phyloP scores from a whole-genome alignment of 129 eudicot genomes.

The Saussurea involucrata region DNA sequence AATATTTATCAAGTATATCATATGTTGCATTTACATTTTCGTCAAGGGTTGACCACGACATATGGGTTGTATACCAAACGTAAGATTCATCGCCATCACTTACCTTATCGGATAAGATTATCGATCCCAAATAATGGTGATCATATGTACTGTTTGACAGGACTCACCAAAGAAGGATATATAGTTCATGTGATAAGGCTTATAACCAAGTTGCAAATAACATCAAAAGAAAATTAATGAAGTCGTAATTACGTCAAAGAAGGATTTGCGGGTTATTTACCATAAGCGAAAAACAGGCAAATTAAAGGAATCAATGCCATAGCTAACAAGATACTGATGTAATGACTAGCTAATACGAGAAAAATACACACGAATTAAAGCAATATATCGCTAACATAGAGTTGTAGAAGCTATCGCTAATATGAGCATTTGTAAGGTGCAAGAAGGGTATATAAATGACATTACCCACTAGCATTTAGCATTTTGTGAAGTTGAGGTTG shows the following conservation, averaged over 20 bases:
- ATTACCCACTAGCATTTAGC: neutral
- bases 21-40: no score
- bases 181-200: neutral
- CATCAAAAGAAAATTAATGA: neutral
- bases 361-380: neutral
- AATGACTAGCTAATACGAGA: neutral
- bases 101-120: no score
- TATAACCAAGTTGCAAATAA: neutral
- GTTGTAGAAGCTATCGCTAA: neutral
- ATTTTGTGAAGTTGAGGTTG: constrained; percentile 25
- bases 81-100: no score
- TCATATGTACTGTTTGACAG: neutral
- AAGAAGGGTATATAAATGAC: neutral
- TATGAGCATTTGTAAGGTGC: neutral
- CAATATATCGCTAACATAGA: neutral
- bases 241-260: neutral
- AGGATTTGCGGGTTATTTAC: neutral
- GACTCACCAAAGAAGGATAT: neutral
- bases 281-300: neutral
- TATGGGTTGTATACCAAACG: no score
- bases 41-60: no score
- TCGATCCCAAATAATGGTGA: neutral
- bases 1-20: no score
- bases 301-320: no score
- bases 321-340: neutral